Percentiles rank a stretch among this genome's conserved stretches.
Conservation (phyloP, 106 monocot genomes). For the Acanthochlamys bracteata region DNA sequence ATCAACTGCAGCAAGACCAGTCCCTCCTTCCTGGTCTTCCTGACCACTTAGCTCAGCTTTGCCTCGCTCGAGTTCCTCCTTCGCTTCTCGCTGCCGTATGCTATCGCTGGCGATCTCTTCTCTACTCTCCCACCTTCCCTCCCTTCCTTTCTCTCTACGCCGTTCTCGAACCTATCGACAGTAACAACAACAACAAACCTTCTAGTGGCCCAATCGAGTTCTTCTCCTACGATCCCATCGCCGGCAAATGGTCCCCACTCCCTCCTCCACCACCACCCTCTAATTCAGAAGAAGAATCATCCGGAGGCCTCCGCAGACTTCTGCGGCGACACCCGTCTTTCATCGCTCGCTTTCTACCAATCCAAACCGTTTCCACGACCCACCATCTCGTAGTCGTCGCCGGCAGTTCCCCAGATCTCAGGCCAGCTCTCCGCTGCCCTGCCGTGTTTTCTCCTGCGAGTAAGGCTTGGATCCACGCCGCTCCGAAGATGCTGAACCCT, state of each 20-base stretch:
- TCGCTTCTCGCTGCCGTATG: slow-evolving; percentile 18
- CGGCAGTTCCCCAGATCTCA: slow-evolving; percentile 39
- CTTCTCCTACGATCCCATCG: slow-evolving; percentile 46
- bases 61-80: slow-evolving; percentile 35
- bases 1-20: background rate
- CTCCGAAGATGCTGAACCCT: slow-evolving; percentile 36
- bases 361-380: slow-evolving; percentile 46
- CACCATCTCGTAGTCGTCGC: slow-evolving; percentile 39
- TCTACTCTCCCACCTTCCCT: slow-evolving; percentile 59
- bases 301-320: slow-evolving; percentile 17
- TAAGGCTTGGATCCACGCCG: slow-evolving; percentile 38
- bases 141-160: slow-evolving; percentile 70
- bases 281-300: too few species aligned
- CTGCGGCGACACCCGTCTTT: slow-evolving; percentile 66
- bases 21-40: slow-evolving; percentile 47
- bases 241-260: slow-evolving; percentile 37
- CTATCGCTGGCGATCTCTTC: slow-evolving; percentile 31
- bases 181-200: background rate
- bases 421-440: slow-evolving; percentile 52
- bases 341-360: slow-evolving; percentile 53
- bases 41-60: slow-evolving; percentile 49
- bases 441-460: slow-evolving; percentile 42
- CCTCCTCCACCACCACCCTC: slow-evolving; percentile 43
- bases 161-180: slow-evolving; percentile 20
- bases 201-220: slow-evolving; percentile 9